phyloP scores from a whole-genome alignment of 192 early-diverging fungal genomes.

The Coemansia guatemalensis region DNA sequence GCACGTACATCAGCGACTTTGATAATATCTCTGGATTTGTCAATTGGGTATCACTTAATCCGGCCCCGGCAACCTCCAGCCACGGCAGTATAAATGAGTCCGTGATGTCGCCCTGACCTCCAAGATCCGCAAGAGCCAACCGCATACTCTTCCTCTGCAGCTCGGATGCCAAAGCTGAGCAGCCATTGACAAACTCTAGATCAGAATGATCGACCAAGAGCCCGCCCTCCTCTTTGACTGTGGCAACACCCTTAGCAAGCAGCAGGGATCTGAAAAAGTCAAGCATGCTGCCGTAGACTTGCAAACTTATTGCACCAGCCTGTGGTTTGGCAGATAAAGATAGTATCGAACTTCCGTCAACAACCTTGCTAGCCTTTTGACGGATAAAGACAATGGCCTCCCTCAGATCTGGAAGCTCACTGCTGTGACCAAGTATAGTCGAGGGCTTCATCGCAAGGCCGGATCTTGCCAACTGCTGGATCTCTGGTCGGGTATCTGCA shows the following conservation, averaged over 20 bases:
- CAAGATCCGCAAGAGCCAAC: slow-evolving; percentile 13
- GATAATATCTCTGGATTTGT: slow-evolving; percentile 13
- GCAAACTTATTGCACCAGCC: slow-evolving; percentile 6
- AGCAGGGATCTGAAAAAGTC: slow-evolving; percentile 37
- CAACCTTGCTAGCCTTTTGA: neutral
- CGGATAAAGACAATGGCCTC: slow-evolving; percentile 29
- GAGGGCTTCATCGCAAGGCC: slow-evolving; percentile 23
- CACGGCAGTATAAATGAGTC: slow-evolving; percentile 9
- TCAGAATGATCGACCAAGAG: slow-evolving; percentile 6
- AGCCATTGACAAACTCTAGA: slow-evolving; percentile 26
- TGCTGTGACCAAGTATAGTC: neutral
- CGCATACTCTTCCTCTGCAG: slow-evolving; percentile 28
- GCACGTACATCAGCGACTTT: slow-evolving; percentile 29
- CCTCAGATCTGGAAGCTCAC: slow-evolving; percentile 9
- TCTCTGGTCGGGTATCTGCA: slow-evolving; percentile 31
- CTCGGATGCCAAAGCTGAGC: slow-evolving; percentile 21
- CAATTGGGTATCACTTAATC: neutral
- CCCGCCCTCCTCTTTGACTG: neutral
- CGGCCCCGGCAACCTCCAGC: slow-evolving; percentile 15
- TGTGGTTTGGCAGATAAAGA: neutral
- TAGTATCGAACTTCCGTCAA: neutral
- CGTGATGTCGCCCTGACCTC: neutral
- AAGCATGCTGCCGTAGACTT: slow-evolving; percentile 21
- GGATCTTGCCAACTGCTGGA: slow-evolving; percentile 23
- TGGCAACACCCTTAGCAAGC: slow-evolving; percentile 21